Evolutionary conservation across 495 filamentous ascomycete species (phyloP), one percentile per base, ranked within the genome.

Genomic region (Chaetomidium leptoderma): DNA sequence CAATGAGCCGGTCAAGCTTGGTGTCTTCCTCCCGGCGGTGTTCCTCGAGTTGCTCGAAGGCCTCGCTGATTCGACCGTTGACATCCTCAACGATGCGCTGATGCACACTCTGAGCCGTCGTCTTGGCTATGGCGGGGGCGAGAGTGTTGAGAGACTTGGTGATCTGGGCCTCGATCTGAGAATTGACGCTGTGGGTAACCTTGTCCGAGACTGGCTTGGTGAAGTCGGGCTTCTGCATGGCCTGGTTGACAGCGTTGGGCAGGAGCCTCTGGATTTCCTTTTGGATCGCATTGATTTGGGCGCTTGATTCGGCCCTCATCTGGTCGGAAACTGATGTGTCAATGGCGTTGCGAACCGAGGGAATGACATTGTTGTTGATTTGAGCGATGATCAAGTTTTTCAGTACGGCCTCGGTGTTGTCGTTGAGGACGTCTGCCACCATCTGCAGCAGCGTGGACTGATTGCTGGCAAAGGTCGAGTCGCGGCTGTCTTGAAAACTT

Each of bases 351-450:
- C 77, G 69, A 6, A 86, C 66, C 49, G 63, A 63, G 3, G 87
- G 85, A 43, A 88, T 70, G 44, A 91, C 86, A 17, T 75, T 77
- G 35, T 78, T 72, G 63, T 86, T 77, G 60, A 92, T 89, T 67
- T 82, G 84, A 40, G 75, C 72, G 26, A 76, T 78, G 50, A 96
- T 82, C 55, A 95, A 86, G 27, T 81, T 81, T 26, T 81, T 74
- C 32, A 96, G 78, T 24, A 86, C 87, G 63, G 86, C 81, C 69
- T 97, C 91, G 29, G 95, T 89, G 60, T 97, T 97, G 44, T 93
- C 86, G 19, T 90, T 88, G 19, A 99, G 77, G 13, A 93, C 92
- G 50, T 81, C 85, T 1, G 91, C 93, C 9, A 99, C 89, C 42
- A 96, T 78, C 21, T 90, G 87, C 50, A 99, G 80, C 32, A 99